Base-by-base conservation (phyloP, 73 alveolate genomes). In the Durusdinium trenchii region DNA sequence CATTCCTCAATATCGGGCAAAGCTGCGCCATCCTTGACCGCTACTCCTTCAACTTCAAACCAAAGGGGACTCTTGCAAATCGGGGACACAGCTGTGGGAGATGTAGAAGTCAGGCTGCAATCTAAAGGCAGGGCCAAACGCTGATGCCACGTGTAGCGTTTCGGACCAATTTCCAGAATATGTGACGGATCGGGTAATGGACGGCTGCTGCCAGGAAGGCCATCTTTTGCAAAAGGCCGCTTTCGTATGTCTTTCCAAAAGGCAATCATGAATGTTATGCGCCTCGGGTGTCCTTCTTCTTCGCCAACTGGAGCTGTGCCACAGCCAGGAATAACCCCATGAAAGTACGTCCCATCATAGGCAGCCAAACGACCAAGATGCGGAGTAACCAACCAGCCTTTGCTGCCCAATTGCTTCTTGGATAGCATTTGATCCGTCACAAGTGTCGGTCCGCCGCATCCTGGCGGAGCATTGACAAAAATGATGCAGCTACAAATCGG, bases 201-300 rank as follows among this genome's bases (percentile, higher is more conserved):
- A 46, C 98, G 98, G 76, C 98, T 69, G 61, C 98, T 91, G 18
- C 98, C 98, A n/a, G 98, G 71, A 69, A 71, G 86, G 60, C 98
- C 98, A 69, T 91, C 98, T 69, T 76, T 78, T 7, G 61, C 90
- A n/a, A 91, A 91, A 3, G 98, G 98, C 60, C 98, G 36, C 47
- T 1, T 28, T 3, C 14, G 86, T 26, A 91, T 50, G 7, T 86
- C 84, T 47, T 57, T 52, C 99, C 99, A 94, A 46, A 94, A 94
- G 16, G 99, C 99, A 16, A 94, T 64, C 99, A 94, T 94, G 38
- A 73, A 76, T 16, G 99, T 94, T 18, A 94, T 38, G 6, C 99
- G 79, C 20, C 98, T 38, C n/a, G 4, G 83, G 26, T 18, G 42
- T 50, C 46, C 92, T 38, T 36, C 61, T 38, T 18, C 61, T 35